A percentile compares a stretch with the other conserved stretches of the same genome.
Conservation (phyloP, 768 basidiomycete species). For the Trametes cubensis region DNA sequence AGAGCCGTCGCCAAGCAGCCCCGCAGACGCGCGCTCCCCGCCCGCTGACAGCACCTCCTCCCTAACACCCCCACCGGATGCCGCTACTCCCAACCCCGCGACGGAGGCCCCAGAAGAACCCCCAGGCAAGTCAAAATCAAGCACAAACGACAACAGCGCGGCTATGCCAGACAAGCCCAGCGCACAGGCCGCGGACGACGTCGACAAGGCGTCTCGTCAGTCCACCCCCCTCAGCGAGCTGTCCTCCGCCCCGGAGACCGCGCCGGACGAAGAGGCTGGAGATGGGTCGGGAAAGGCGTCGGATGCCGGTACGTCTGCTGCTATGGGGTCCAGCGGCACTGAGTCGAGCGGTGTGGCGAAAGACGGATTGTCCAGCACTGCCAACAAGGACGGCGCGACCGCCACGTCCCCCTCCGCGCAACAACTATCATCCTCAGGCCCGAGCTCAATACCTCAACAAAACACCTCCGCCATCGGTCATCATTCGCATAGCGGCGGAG, state of each 20-base stretch:
- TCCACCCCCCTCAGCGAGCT: slow-evolving; percentile 80
- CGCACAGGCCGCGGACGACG: slow-evolving; percentile 35
- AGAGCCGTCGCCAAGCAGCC: slow-evolving; percentile 24
- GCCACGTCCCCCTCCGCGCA: background rate
- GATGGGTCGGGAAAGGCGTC: slow-evolving; percentile 40
- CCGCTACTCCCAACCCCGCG: slow-evolving; percentile 21
- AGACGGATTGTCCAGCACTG: slow-evolving; percentile 9
- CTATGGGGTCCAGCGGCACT: background rate
- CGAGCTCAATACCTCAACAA: slow-evolving; percentile 3
- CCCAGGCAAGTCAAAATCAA: slow-evolving; percentile 14
- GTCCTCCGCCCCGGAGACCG: slow-evolving; percentile 60
- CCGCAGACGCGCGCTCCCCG: slow-evolving; percentile 29
- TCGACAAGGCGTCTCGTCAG: slow-evolving; percentile 50
- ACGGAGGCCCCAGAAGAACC: slow-evolving; percentile 18
- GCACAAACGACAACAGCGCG: slow-evolving; percentile 23
- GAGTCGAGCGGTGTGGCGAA: slow-evolving; percentile 1
- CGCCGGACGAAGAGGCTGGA: slow-evolving; percentile 46
- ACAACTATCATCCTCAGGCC: slow-evolving; percentile 1
- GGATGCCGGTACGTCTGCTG: background rate
- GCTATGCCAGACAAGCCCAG: slow-evolving; percentile 40
- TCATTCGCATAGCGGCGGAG: background rate
- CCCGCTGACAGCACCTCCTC: slow-evolving; percentile 31
- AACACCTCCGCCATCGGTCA: background rate
- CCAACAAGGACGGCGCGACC: slow-evolving; percentile 5
- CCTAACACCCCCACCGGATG: slow-evolving; percentile 33